Evolutionary conservation across 192 early-diverging fungal genomes (phyloP), one percentile per base, ranked within the genome.

Genomic region (Thoreauomyces humboldtii): DNA sequence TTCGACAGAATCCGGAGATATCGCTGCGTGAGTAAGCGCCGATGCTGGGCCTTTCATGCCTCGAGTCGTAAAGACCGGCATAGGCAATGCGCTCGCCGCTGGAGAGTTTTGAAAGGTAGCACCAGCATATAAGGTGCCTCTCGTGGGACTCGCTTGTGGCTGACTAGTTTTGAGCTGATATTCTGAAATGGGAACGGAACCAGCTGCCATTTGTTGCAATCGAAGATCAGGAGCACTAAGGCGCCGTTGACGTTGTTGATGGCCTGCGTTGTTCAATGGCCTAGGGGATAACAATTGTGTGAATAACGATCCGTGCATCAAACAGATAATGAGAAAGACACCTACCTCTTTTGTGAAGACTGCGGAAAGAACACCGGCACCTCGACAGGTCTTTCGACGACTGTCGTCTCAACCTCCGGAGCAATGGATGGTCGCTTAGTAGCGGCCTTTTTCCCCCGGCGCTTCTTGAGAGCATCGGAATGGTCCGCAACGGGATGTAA

Each of bases 41-140:
- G 29, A 34, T 36, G 56, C 36, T 2, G 61, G 57, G 17, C 29
- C 14, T 35, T 50, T 52, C 7, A 14, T 17, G 19, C 32, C 11
- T 11, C 66, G 55, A 56, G 17, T 36, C 21, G 69, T 22, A 35
- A 82, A 82, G 29, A 72, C 62, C 17, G 80, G 80, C 37, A 82
- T 70, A n/a, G 80, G 80, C 7, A 82, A 64, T 19, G 72, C 62
- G 27, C 38, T 53, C 14, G 80, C 63, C 17, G 72, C 72, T 1
- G 80, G 80, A 6, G 80, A 73, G 67, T 79, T 82, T 55, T 82
- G 77, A 64, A 82, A 82, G 21, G 65, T 79, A 1, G 80, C 77
- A 31, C 80, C 80, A 34, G 80, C 80, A 47, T 82, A 82, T 11
- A 73, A 61, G n/a, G 37, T 17, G 47, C 31, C 46, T 5, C 7